Evolutionary conservation across 805 yeast genomes (phyloP).

Genomic region (Barnettozyma pratensis): DNA sequence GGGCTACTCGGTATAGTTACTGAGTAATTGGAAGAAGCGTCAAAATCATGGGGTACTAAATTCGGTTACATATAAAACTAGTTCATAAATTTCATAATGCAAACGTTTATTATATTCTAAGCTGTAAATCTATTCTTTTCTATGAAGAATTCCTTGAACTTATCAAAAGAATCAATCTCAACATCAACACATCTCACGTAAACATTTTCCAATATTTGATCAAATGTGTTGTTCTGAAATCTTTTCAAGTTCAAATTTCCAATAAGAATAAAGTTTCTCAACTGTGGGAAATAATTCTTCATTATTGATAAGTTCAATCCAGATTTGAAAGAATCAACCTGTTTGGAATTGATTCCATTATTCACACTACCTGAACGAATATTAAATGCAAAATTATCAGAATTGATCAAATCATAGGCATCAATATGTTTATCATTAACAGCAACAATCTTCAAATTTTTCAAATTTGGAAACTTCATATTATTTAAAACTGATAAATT

Average conservation of each 20-base stretch:
- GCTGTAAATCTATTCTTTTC: not conserved
- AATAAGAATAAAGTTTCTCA: slow-evolving; percentile 10
- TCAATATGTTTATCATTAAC: slow-evolving; percentile 21
- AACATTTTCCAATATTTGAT: not conserved
- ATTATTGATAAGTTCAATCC: slow-evolving; percentile 3
- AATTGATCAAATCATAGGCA: slow-evolving; percentile 17
- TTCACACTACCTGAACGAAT: not conserved
- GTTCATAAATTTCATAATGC: no score
- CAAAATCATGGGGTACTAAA: no score
- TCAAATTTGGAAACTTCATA: slow-evolving; percentile 12
- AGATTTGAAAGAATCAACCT: slow-evolving; percentile 3
- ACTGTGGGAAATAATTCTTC: slow-evolving; percentile 4
- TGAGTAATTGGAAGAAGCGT: no score
- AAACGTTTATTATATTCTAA: no score
- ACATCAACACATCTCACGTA: slow-evolving; percentile 8
- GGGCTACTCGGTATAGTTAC: no score
- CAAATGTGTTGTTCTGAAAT: slow-evolving; percentile 2
- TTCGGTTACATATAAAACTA: no score
- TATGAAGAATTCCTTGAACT: not conserved
- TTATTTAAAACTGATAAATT: slow-evolving; percentile 19
- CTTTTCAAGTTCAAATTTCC: slow-evolving; percentile 11
- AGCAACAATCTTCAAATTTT: slow-evolving; percentile 16
- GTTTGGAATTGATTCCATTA: not conserved
- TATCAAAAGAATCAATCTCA: slow-evolving; percentile 3
- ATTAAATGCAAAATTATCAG: slow-evolving; percentile 3